Conservation (phyloP, 2,329 filamentous ascomycete species). For the Trichophyton benhamiae region DNA sequence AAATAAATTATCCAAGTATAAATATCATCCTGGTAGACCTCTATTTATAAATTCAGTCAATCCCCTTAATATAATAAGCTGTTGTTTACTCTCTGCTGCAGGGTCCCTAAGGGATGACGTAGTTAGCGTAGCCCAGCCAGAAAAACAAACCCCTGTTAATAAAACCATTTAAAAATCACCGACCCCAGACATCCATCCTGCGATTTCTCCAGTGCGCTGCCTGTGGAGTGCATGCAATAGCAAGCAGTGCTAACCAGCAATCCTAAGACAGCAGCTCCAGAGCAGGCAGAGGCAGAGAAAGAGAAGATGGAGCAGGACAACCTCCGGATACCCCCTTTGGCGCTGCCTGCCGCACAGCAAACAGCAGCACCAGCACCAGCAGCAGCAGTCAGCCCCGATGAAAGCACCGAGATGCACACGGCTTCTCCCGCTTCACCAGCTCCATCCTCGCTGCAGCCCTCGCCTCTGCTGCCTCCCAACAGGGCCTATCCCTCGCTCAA, state of each 20-base stretch:
- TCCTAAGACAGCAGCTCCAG: neutral
- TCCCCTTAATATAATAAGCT: neutral
- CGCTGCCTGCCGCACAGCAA: neutral
- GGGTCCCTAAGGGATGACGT: neutral
- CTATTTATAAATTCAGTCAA: neutral
- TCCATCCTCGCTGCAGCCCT: neutral
- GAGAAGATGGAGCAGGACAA: neutral
- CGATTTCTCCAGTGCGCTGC: neutral
- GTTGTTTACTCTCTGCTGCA: neutral
- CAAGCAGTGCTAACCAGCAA: neutral
- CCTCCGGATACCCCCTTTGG: constrained; percentile 1
- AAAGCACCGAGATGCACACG: constrained; percentile 1
- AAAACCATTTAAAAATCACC: neutral
- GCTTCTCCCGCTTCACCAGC: constrained; percentile 3
- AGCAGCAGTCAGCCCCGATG: neutral
- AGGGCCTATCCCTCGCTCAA: neutral
- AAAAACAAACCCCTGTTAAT: constrained; percentile 3
- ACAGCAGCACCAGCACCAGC: neutral
- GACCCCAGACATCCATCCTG: neutral
- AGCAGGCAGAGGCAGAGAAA: neutral
- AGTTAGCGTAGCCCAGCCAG: neutral
- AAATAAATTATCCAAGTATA: neutral
- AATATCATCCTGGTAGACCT: neutral
- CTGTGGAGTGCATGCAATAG: neutral
- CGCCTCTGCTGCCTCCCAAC: neutral